Percentiles rank a stretch among this genome's conserved stretches.
phyloP scores from a whole-genome alignment of 805 yeast species.

The Pichia cabralensis region DNA sequence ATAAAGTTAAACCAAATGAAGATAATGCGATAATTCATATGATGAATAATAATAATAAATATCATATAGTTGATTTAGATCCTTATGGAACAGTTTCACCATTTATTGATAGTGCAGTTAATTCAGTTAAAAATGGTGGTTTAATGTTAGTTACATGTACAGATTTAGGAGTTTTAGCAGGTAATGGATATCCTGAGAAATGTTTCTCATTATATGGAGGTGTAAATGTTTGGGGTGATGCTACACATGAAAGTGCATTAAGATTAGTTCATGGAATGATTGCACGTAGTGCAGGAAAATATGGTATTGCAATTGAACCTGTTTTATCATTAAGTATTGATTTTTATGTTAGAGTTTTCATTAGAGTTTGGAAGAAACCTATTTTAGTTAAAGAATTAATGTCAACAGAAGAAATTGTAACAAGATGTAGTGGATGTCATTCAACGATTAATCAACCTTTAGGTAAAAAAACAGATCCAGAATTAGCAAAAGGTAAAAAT shows the following conservation, averaged over 20 bases:
- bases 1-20: constrained; percentile 52
- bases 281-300: constrained; percentile 78
- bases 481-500: constrained; percentile 22
- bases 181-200: constrained; percentile 93
- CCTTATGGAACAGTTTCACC: constrained; percentile 98
- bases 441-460: constrained; percentile 60
- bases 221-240: constrained; percentile 71
- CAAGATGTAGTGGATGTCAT: constrained; percentile 85
- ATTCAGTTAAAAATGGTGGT: constrained; percentile 76
- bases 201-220: constrained; percentile 95
- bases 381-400: constrained; percentile 71
- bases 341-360: constrained; percentile 81
- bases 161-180: constrained; percentile 91
- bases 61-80: constrained; percentile 87
- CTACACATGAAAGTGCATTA: constrained; percentile 88
- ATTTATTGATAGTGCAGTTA: constrained; percentile 85
- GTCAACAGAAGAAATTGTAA: constrained; percentile 65
- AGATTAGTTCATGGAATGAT: constrained; percentile 72
- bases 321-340: constrained; percentile 79
- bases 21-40: constrained; percentile 90
- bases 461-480: constrained; percentile 49
- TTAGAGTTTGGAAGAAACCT: constrained; percentile 71
- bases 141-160: constrained; percentile 88
- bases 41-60: constrained; percentile 43
- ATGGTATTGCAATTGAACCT: constrained; percentile 83